phyloP scores from a whole-genome alignment of 2,329 filamentous ascomycete species.

The Xylaria sp. region DNA sequence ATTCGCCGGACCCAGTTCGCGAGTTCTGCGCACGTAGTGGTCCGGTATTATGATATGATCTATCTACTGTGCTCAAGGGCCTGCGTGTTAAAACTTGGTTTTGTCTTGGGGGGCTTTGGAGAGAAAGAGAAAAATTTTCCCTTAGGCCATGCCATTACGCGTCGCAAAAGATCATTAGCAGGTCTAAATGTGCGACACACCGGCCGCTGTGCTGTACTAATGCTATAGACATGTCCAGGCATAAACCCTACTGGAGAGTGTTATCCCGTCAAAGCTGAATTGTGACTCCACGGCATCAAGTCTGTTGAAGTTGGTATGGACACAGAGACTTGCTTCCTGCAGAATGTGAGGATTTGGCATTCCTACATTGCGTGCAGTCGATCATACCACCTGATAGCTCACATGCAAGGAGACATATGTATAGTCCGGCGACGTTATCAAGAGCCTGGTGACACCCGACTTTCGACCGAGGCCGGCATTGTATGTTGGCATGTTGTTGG shows the following conservation, averaged over 20 bases:
- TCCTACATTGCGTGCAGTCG: neutral
- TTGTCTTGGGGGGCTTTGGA: constrained; percentile 1
- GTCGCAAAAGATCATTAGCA: neutral
- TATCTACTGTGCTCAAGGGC: too few relatives aligned
- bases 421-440: neutral
- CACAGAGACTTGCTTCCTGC: neutral
- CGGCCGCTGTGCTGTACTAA: neutral
- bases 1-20: too few relatives aligned
- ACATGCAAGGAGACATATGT: neutral
- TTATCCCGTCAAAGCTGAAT: neutral
- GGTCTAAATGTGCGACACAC: neutral
- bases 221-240: neutral
- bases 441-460: constrained; percentile 2
- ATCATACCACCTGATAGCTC: constrained; percentile 3
- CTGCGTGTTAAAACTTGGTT: neutral
- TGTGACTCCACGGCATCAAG: neutral
- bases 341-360: neutral
- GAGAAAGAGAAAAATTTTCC: constrained; percentile 7
- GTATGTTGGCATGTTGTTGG: neutral
- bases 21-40: neutral
- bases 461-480: constrained; percentile 13
- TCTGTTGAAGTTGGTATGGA: neutral
- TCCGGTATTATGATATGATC: constrained; percentile 13
- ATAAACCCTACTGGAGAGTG: neutral
- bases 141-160: neutral